Base-by-base conservation (phyloP, 1,284 basidiomycete genomes). In the Cryptococcus amylolentus region DNA sequence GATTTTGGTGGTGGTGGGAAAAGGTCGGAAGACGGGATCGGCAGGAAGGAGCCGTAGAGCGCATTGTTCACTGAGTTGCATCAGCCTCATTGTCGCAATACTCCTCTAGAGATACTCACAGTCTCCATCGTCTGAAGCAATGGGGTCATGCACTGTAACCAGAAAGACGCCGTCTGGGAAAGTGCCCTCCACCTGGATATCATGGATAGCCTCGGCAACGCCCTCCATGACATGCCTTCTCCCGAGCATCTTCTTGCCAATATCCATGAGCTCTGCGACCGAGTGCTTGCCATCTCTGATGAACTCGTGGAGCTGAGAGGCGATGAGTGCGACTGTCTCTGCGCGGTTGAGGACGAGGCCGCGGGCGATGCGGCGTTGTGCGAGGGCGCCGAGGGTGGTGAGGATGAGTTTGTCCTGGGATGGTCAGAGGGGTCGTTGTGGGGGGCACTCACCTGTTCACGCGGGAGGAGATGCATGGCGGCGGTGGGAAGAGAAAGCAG, bases 251-350 rank as follows among this genome's bases (percentile, higher is more conserved):
- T 84, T 84, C 80, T 94, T 98, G 18, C 93, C 92, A 60, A 89
- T 81, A 55, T 91, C 86, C 94, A 97, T 97, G 20, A 99, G 80
- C 63, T 96, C 84, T 1, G 91, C 84, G 2, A 98, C 94, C 0
- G 84, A 85, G 68, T 92, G 83, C n/a, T 79, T 75, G 5, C 94
- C 95, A 87, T 98, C 94, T n/a, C 95, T 83, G 65, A 96, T 95
- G 49, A 86, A 84, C 76, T 98, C 96, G 58, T 98, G 95, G 3
- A 98, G 83, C 64, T 94, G 91, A 18, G 84, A 85, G 1, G 91
- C 87, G 64, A 99, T 92, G 31, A 99, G 84, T 1, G 91, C 93
- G 13, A 87, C 85, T 0, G 92, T 87, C 78, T 99, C 96, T 9
- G 88, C 84, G 61, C 86, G 80, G 78, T 98, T 98, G 51, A 98